A percentile compares a stretch with the other conserved stretches of the same genome.
phyloP scores from a whole-genome alignment of 306 rosid species.

The Prunus mira region DNA sequence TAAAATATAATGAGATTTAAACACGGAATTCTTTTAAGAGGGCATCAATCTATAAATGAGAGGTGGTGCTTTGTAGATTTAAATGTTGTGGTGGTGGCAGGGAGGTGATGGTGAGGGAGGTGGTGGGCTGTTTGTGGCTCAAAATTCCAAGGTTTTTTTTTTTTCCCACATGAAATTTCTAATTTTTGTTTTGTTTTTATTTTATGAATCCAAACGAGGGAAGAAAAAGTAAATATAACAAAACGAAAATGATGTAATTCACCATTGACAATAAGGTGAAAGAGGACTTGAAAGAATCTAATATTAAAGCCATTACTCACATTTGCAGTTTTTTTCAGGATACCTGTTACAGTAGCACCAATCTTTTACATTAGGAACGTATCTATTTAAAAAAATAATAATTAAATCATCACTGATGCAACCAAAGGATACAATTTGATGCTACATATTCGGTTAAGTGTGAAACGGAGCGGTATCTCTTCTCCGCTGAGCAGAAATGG shows the following conservation, averaged over 20 bases:
- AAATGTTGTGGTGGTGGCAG: too few species aligned
- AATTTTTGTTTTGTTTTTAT: too few species aligned
- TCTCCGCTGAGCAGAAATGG: conserved; percentile 18
- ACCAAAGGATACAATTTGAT: conserved; percentile 15
- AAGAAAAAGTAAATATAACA: too few species aligned
- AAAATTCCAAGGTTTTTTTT: too few species aligned
- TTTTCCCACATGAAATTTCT: too few species aligned
- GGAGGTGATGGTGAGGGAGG: too few species aligned
- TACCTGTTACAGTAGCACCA: conserved; percentile 4
- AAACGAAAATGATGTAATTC: not conserved
- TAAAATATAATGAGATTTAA: too few species aligned
- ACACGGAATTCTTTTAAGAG: too few species aligned
- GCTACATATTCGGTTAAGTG: conserved; percentile 21
- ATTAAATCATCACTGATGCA: conserved; percentile 8
- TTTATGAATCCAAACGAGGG: too few species aligned
- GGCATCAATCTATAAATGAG: too few species aligned
- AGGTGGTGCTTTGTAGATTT: too few species aligned
- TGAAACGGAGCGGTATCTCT: conserved; percentile 12
- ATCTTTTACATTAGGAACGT: conserved; percentile 11
- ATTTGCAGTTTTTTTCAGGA: not conserved
- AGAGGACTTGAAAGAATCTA: not conserved
- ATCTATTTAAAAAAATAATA: conserved; percentile 2
- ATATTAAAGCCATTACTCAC: conserved; percentile 15
- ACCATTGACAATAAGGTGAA: not conserved
- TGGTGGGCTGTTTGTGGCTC: too few species aligned